These are phyloP conservation scores for Microdochium trichocladiopsis DNA, from an alignment of 2,329 filamentous ascomycete genomes.

Conservation along the genomic window DNA sequence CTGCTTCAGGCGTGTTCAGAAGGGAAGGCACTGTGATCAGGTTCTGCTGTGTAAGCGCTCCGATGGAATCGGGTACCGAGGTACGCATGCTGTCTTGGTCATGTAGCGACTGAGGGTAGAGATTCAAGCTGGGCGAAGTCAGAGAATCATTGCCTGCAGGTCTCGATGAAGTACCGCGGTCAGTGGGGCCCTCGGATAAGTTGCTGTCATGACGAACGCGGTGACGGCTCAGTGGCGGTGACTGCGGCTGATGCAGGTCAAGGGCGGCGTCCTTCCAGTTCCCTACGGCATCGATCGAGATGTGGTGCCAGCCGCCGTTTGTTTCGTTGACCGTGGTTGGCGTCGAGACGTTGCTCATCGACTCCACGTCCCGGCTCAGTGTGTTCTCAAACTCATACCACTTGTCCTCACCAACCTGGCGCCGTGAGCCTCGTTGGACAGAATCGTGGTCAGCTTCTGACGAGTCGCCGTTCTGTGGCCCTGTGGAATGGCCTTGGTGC, in stretches of 20 bases:
- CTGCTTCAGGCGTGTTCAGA: not conserved
- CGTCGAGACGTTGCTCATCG: not conserved
- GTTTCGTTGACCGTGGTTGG: not conserved
- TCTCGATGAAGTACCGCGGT: not conserved
- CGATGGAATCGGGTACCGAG: not conserved
- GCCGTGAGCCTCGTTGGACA: not conserved
- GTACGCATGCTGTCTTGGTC: not conserved
- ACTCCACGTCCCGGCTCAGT: not conserved
- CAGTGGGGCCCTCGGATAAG: not conserved
- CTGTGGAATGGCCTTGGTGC: not conserved
- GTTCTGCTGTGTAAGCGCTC: not conserved
- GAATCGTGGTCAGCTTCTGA: not conserved
- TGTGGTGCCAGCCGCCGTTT: not conserved
- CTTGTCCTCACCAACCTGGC: not conserved
- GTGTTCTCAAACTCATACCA: not conserved
- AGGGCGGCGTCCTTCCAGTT: not conserved
- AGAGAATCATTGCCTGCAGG: not conserved
- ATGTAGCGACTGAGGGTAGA: not conserved
- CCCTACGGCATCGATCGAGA: not conserved
- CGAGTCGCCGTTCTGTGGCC: not conserved
- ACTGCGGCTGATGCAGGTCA: not conserved
- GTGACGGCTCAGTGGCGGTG: not conserved
- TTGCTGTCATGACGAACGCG: not conserved
- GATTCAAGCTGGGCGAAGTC: not conserved
- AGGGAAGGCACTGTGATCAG: not conserved